Base-by-base conservation (phyloP, 2,329 filamentous ascomycete species). In the Microdochium paspali region DNA sequence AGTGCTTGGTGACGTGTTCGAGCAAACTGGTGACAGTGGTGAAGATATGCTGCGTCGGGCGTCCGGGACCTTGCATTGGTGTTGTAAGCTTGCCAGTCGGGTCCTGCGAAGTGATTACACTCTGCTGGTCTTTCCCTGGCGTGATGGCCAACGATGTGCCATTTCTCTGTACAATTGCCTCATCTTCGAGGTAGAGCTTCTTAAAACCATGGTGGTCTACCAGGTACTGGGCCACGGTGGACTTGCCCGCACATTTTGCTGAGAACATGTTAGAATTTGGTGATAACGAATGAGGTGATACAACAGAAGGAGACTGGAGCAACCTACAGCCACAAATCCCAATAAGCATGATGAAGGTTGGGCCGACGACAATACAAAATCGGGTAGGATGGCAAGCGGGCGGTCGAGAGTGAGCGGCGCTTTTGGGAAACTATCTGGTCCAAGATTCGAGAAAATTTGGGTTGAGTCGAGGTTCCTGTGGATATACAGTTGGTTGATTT, bases 181-280 rank as follows among this genome's bases (percentile, higher is more conserved):
- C 6, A 20, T 45, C 21, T 7, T 58, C 66, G 25, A 95, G 73
- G 56, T 79, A 75, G 49, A 96, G 76, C 44, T 80, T 79, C 51
- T 78, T 81, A 68, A 97, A 98, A 51, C 80, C 82, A 66, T 96
- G 86, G 54, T 90, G 80, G 53, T 90, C 79, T 53, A 90, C 80
- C 9, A 98, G 79, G 63, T 95, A 96, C 47, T 87, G 80, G 49
- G 90, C 90, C 54, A 97, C 87, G 10, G 89, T 88, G 62, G 82
- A 84, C 71, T 96, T 97, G 59, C 93, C 93, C 44, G 91, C 84
- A 70, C 90, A 97, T 58, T 96, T 91, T 60, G 87, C 90, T 93
- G 60, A 35, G 35, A 53, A 49, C 52, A 45, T 55, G 54, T 53
- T 39, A 46, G 3, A 39, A 45, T 32, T 46, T n/a, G n/a, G n/a